phyloP scores from a whole-genome alignment of 768 basidiomycete genomes.

The Xerocomus brunneocitrinus region DNA sequence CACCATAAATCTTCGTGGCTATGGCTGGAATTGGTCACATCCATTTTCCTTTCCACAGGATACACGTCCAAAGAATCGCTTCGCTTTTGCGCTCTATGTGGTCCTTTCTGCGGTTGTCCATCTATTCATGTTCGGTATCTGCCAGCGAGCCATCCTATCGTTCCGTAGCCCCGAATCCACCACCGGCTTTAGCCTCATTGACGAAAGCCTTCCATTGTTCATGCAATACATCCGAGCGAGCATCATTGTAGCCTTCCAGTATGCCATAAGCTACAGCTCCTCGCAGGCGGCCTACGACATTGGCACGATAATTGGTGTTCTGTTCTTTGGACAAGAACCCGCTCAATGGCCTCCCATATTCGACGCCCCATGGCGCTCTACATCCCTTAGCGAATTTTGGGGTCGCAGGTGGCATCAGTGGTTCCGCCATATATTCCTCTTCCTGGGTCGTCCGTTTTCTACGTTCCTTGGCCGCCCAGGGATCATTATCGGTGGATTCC shows the following conservation, averaged over 20 bases:
- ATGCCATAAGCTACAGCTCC: conserved; percentile 41
- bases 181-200: conserved; percentile 29
- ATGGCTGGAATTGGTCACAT: conserved; percentile 25
- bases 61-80: conserved; percentile 36
- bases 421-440: conserved; percentile 19
- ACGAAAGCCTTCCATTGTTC: conserved; percentile 25
- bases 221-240: conserved; percentile 36
- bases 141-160: conserved; percentile 45
- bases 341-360: conserved; percentile 33
- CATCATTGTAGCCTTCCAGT: conserved; percentile 40
- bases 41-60: conserved; percentile 29
- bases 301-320: conserved; percentile 19
- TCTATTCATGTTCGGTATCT: conserved; percentile 39
- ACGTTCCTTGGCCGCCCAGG: conserved; percentile 34
- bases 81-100: conserved; percentile 35
- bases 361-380: conserved; percentile 33
- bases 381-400: conserved; percentile 38
- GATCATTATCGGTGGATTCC: conserved; percentile 50
- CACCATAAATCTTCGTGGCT: conserved; percentile 43
- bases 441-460: conserved; percentile 20
- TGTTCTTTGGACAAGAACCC: conserved; percentile 27
- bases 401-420: conserved; percentile 33
- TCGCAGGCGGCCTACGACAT: conserved; percentile 36
- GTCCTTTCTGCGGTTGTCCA: conserved; percentile 31
- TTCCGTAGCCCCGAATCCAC: conserved; percentile 20